Percentiles rank a stretch among this genome's conserved stretches.
These are phyloP conservation scores for Astrephomene gubernaculifera DNA, from an alignment of 139 green algal species.

Conservation along the genomic window DNA sequence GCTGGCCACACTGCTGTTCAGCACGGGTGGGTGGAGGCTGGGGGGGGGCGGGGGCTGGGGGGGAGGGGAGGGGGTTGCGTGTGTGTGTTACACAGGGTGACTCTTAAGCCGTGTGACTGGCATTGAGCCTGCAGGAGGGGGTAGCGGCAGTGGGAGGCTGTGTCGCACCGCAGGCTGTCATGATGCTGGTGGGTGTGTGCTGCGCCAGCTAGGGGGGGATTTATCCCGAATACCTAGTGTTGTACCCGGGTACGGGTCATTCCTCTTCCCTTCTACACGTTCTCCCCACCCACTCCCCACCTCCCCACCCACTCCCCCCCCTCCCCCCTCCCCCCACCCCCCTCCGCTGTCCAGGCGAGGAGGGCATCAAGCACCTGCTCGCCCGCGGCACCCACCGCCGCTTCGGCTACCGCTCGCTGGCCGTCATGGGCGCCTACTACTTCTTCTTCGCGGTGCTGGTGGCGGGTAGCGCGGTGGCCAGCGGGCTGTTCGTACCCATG, in stretches of 20 bases:
- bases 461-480: conserved; percentile 77
- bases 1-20: conserved; percentile 85
- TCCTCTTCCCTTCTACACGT: background rate
- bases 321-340: background rate
- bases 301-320: background rate
- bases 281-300: background rate
- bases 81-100: too few relatives aligned
- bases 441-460: conserved; percentile 56
- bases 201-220: too few relatives aligned
- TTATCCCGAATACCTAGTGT: too few relatives aligned
- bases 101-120: too few relatives aligned
- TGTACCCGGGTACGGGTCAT: too few relatives aligned
- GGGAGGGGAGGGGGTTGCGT: too few relatives aligned
- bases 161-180: too few relatives aligned
- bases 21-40: conserved; percentile 52
- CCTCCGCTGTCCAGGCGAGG: conserved; percentile 73
- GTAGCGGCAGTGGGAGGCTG: too few relatives aligned
- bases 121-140: too few relatives aligned
- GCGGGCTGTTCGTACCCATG: conserved; percentile 93
- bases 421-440: conserved; percentile 78
- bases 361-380: conserved; percentile 88
- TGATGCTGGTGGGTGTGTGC: too few relatives aligned
- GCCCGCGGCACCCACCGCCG: conserved; percentile 82
- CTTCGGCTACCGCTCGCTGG: conserved; percentile 83
- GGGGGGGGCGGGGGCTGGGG: background rate